Evolutionary conservation across 2,329 filamentous ascomycete genomes (phyloP), one percentile per base, ranked within the genome.

Genomic region (Phoma sp.): DNA sequence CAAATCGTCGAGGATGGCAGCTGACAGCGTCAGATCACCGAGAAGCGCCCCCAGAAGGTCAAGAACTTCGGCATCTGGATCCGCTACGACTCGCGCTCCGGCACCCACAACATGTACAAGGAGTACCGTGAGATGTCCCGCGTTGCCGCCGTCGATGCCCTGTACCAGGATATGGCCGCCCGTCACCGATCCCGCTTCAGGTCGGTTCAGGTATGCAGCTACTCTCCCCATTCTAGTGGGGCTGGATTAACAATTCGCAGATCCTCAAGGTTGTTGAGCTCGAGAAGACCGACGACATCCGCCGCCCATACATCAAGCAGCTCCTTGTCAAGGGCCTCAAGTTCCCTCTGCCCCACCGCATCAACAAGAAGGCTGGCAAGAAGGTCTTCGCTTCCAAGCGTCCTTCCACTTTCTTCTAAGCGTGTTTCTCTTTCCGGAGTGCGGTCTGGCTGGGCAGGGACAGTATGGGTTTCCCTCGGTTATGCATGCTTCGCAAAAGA

Each of bases 81-180:
- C 84, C 93, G 96, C 80, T 99, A 99, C 86, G 93, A 99, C 85
- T 99, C 96, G 63, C 93, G 95, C 82, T 98, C 95, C 75, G 95
- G 95, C 75, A 99, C 95, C 76, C 95, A 99, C 92, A 99, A 99
- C 90, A 99, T 99, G 95, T 99, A 99, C 92, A 98, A 98, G 89
- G 95, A 99, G 89, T 98, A 97, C 90, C 91, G 95, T 80, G 95
- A 98, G 87, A 91, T 98, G 87, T 93, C 91, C 79, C 87, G 95
- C 82, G 91, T 89, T 76, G 93, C 95, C 71, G 95, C 95, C 69
- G 93, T 98, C 76, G 91, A 98, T 83, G 83, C 93, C 71, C 88
- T 99, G 78, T 99, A 99, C 90, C 91, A 95, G 83, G 95, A 99
- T 85, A 98, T 99, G 95, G 92, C 95, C 73, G 93, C 96, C 81